Base-by-base conservation (phyloP, 495 filamentous ascomycete species). In the Beverwykella pulmonaria region DNA sequence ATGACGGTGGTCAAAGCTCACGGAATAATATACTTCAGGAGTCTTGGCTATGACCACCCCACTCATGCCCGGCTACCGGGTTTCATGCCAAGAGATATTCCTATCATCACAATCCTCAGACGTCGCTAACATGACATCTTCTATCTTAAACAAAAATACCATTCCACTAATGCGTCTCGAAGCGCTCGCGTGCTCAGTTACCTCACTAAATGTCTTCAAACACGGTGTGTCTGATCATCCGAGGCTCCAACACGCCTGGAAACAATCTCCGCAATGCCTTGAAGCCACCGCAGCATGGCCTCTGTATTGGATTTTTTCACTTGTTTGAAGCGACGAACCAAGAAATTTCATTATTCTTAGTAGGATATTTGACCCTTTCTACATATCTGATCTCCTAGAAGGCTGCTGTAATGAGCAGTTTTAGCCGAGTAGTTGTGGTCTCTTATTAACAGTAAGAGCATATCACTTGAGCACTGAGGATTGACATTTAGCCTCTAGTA, bases 1-100 rank as follows among this genome's bases (percentile, higher is more conserved):
- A n/a, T 10, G 39, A n/a, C 39, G 3, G 39, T 14, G 17, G 39
- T 14, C 39, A 44, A 44, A 44, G 39, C 39, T 44, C 39, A 44
- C 39, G 39, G 39, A 44, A 44, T 15, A 44, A 44, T 44, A 44
- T 44, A 44, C 39, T 44, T 44, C 39, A 44, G 39, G 39, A n/a
- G 39, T 44, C 39, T 44, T 44, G 39, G 39, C 39, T 12, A 44
- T 44, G 6, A n/a, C 8, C 39, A 14, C 39, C 39, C 39, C 39
- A 44, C 39, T 44, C 17, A n/a, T 3, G 15, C 15, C 39, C 39
- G 17, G 15, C 9, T 10, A 44, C 39, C 39, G 3, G 39, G 39
- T n/a, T 44, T n/a, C 39, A 44, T 44, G 15, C 17, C 39, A n/a
- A 44, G 15, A n/a, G 2, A n/a, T n/a, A n/a, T 10, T 44, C 15